Evolutionary conservation across 768 basidiomycete species (phyloP), one percentile per base, ranked within the genome.

Genomic region (Gymnopilus junonius): DNA sequence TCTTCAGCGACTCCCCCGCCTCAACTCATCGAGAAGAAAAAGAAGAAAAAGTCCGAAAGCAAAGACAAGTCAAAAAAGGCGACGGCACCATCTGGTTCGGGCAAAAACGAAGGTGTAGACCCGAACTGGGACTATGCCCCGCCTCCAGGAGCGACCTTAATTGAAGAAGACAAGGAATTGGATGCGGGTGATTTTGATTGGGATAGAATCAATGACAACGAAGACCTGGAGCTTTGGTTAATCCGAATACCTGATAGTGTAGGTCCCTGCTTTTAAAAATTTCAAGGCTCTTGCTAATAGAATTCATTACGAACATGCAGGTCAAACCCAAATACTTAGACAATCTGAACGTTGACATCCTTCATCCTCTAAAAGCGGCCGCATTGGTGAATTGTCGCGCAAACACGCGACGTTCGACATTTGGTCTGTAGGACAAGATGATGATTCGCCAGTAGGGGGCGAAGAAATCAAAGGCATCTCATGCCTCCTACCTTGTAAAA

Each of bases 191-290:
- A 81, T 2, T 90, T 90, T 67, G 91, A 92, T 67, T 93, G 90
- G 90, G 88, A 89, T 61, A 74, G 77, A 6, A 63, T 93, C 4
- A 79, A 84, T 11, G 69, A 80, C 2, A 74, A 83, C 54, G 81
- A 88, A 27, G 84, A 92, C 62, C 68, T 85, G 10, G 91, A 93
- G 66, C 67, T 93, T 8, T 92, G 90, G 85, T 75, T 92, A 12
- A 82, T 93, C 35, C 84, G 91, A 11, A 83, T 87, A 15, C 91
- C 91, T 23, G 85, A 88, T 12, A 81, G 81, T 39, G 91, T 92
- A 70, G 62, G 89, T 78, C 15, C 25, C 25, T 20, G 5, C 11
- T 29, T 42, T 25, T 29, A 15, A 37, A 53, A 46, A n/a, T 37
- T 12, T 54, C 23, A 7, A 54, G 46, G 29, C 17, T 20, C 37